Base-by-base conservation (phyloP, 352 stramenopile species). In the Pythium phragmitis region DNA sequence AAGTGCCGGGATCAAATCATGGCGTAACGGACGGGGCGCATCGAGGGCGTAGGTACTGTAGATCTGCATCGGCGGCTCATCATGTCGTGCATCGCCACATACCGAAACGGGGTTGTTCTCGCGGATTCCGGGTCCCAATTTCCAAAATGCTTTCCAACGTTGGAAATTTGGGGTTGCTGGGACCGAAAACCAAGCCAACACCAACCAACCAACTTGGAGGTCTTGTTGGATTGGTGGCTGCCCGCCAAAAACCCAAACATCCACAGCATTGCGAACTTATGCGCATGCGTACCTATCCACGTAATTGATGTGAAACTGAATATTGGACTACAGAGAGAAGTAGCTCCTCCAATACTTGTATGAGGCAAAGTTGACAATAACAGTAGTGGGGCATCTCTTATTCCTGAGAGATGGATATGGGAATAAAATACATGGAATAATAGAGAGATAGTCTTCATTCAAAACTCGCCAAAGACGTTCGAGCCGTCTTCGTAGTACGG, bases 401-500 rank as follows among this genome's bases (percentile, higher is more conserved):
- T 39, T 13, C 11, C 34, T 13, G 11, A 39, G 34, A 39, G 34
- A 39, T 39, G 34, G 34, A 6, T 39, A 14, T 39, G 37, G 2
- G 37, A 3, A 43, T 43, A 43, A 43, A 17, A 30, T 30, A 30
- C 26, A 30, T 43, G 37, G 37, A 43, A 17, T 43, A 17, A 21
- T 47, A n/a, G 41, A 47, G 50, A 34, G 26, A 30, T 30, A 3
- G 26, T 30, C 26, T 30, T 30, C 26, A 30, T 30, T 57, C 47
- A 69, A 60, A 88, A 88, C 54, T 80, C 79, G 41, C 67, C 61
- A 69, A 89, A 89, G 65, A 87, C 80, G 56, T 89, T 79, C 52
- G 76, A 79, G 56, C 80, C 82, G 53, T 91, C 82, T 46, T 87
- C 80, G 45, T 85, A 77, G 64, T 88, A 91, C 7, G 79, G 80